Conservation (phyloP, 2,329 filamentous ascomycete species). For the Nemania diffusa region DNA sequence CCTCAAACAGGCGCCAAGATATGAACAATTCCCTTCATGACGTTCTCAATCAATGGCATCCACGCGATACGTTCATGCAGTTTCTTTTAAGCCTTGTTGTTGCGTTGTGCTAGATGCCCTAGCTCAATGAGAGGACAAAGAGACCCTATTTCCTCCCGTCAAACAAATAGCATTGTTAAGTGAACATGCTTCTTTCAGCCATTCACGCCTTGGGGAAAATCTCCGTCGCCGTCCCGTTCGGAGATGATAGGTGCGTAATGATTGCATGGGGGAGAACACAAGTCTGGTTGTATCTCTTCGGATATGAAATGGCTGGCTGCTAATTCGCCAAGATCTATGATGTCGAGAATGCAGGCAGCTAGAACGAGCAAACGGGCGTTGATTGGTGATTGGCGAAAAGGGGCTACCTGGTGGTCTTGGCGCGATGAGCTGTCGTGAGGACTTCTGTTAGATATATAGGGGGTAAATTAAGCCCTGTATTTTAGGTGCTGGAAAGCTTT, state of each 20-base stretch:
- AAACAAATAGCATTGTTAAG: background rate
- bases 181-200: background rate
- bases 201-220: background rate
- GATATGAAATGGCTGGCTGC: constrained; percentile 11
- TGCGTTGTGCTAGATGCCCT: background rate
- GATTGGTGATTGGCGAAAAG: constrained; percentile 1
- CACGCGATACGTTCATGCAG: no score
- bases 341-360: background rate
- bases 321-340: background rate
- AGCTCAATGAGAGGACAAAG: constrained; percentile 2
- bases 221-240: background rate
- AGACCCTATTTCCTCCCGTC: background rate
- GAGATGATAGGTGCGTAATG: background rate
- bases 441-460: no score
- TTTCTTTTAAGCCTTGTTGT: background rate
- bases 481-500: no score
- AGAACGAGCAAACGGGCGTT: background rate
- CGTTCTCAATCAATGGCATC: background rate
- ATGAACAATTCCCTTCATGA: background rate
- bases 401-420: constrained; percentile 9
- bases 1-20: background rate
- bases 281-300: background rate
- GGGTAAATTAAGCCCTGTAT: no score
- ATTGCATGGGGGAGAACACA: background rate
- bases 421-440: background rate